Conservation (phyloP, 2,329 filamentous ascomycete genomes). For the Tolypocladium nubicola region DNA sequence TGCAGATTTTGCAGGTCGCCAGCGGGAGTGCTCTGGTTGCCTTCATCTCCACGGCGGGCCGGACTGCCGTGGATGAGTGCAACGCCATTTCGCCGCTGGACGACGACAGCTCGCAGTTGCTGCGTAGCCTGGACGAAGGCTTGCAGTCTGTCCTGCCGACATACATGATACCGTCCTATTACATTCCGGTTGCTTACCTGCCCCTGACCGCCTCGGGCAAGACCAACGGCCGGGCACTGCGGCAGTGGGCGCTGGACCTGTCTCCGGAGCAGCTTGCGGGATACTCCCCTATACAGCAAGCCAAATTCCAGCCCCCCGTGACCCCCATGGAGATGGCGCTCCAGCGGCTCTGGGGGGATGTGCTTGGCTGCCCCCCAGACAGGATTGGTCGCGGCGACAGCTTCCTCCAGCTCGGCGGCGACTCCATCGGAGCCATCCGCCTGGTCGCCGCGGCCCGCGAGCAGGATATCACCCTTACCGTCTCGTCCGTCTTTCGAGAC, state of each 20-base stretch:
- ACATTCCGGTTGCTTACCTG: constrained; percentile 2
- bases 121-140: no score
- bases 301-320: background rate
- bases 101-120: no score
- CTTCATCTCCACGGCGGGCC: no score
- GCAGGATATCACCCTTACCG: no score
- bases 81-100: no score
- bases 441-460: constrained; percentile 2
- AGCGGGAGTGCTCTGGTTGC: no score
- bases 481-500: no score
- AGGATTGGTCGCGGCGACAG: constrained; percentile 6
- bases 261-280: background rate
- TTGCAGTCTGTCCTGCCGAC: background rate
- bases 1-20: no score
- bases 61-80: no score
- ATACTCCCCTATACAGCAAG: background rate
- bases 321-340: constrained; percentile 3
- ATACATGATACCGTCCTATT: constrained; percentile 2
- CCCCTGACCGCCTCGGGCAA: constrained; percentile 4
- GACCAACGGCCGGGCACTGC: constrained; percentile 1
- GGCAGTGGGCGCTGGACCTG: background rate
- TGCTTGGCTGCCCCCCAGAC: constrained; percentile 4
- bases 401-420: constrained; percentile 11
- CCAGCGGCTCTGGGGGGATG: constrained; percentile 7
- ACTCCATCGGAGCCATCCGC: constrained; percentile 11